phyloP scores from a whole-genome alignment of 768 basidiomycete genomes.

The Mycena maculata region DNA sequence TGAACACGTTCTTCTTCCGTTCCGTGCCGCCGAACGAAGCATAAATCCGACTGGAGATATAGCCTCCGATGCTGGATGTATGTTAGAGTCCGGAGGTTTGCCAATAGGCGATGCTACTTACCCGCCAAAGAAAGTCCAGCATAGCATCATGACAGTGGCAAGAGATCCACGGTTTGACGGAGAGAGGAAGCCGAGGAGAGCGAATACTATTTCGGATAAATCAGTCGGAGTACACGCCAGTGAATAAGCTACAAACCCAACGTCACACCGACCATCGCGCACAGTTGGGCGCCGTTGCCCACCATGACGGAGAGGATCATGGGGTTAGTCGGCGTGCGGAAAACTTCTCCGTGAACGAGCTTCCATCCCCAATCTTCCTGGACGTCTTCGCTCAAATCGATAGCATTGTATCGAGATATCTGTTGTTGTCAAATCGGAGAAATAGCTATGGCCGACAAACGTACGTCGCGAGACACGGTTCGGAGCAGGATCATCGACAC shows the following conservation, averaged over 20 bases:
- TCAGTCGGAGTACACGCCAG: not conserved
- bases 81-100: slow-evolving; percentile 13
- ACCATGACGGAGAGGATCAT: slow-evolving; percentile 85
- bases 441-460: slow-evolving; percentile 39
- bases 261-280: slow-evolving; percentile 89
- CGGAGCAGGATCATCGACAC: slow-evolving; percentile 91
- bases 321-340: slow-evolving; percentile 82
- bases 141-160: slow-evolving; percentile 93
- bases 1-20: slow-evolving; percentile 83
- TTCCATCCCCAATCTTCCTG: slow-evolving; percentile 99
- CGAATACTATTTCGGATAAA: slow-evolving; percentile 18
- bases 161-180: slow-evolving; percentile 96
- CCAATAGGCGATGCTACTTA: slow-evolving; percentile 43
- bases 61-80: slow-evolving; percentile 80
- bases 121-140: slow-evolving; percentile 95
- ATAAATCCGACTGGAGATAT: slow-evolving; percentile 87
- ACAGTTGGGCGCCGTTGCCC: slow-evolving; percentile 91
- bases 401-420: slow-evolving; percentile 95
- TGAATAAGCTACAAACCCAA: slow-evolving; percentile 62
- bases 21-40: slow-evolving; percentile 82
- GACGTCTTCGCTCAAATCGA: slow-evolving; percentile 93
- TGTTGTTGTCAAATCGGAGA: slow-evolving; percentile 45
- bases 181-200: slow-evolving; percentile 92
- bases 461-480: slow-evolving; percentile 88
- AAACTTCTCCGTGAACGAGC: slow-evolving; percentile 95